phyloP scores from a whole-genome alignment of 768 basidiomycete genomes.

The Rhodotorula toruloides region DNA sequence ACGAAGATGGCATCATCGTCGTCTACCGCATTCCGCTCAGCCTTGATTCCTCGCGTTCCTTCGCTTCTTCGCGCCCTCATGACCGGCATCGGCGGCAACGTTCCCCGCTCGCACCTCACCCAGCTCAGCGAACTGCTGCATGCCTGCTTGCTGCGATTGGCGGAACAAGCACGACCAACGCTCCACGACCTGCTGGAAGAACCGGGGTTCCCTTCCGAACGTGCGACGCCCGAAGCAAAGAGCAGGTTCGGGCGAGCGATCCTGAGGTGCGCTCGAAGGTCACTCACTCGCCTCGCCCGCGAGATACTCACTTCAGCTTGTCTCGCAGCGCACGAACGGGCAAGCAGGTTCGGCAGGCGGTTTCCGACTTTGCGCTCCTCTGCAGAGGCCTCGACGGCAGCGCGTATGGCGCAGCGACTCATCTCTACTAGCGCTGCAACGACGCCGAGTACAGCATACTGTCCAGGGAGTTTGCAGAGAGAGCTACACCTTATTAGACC shows the following conservation, averaged over 20 bases:
- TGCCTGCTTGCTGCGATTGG: constrained; percentile 45
- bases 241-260: constrained; percentile 41
- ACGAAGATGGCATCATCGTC: constrained; percentile 42
- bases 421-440: too few relatives aligned
- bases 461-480: not conserved
- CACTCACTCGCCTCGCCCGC: not conserved
- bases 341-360: constrained; percentile 47
- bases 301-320: not conserved
- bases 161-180: constrained; percentile 44
- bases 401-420: constrained; percentile 47
- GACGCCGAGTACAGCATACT: not conserved
- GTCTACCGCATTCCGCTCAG: constrained; percentile 39
- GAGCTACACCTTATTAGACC: not conserved
- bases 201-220: constrained; percentile 45
- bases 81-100: constrained; percentile 45
- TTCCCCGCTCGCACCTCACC: constrained; percentile 49
- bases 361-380: constrained; percentile 50
- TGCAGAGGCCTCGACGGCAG: constrained; percentile 48
- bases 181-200: constrained; percentile 42
- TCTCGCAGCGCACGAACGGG: constrained; percentile 45
- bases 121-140: constrained; percentile 49
- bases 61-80: constrained; percentile 45
- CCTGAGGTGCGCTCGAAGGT: constrained; percentile 8
- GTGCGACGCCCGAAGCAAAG: constrained; percentile 45
- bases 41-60: constrained; percentile 41